Evolutionary conservation across 1,284 basidiomycete genomes (phyloP).

Genomic region (Trichosporon asahii): DNA sequence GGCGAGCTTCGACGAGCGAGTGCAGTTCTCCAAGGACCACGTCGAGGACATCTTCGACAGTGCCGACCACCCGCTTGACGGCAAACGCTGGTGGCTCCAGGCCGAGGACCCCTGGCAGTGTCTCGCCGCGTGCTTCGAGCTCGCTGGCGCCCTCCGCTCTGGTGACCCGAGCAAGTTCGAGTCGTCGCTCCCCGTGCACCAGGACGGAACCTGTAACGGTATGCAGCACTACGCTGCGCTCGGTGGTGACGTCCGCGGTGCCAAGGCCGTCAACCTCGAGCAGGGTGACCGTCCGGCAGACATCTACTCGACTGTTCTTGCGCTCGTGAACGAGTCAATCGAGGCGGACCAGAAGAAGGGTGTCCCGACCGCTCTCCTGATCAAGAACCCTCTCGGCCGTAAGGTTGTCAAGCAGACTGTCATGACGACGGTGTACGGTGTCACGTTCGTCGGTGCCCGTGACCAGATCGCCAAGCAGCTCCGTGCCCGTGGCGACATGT

Average conservation of each 20-base stretch:
- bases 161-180: constrained; percentile 68
- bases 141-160: constrained; percentile 71
- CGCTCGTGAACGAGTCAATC: constrained; percentile 57
- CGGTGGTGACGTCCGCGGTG: constrained; percentile 86
- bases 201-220: constrained; percentile 98
- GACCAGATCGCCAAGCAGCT: constrained; percentile 93
- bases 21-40: constrained; percentile 69
- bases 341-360: constrained; percentile 57
- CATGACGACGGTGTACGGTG: constrained; percentile 97
- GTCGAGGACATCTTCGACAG: constrained; percentile 77
- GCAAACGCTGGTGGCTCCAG: constrained; percentile 78
- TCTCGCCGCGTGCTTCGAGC: constrained; percentile 85
- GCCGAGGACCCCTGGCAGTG: constrained; percentile 99
- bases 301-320: constrained; percentile 92
- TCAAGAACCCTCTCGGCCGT: constrained; percentile 77
- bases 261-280: constrained; percentile 87
- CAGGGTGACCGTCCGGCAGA: constrained; percentile 85
- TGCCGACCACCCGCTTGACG: constrained; percentile 77
- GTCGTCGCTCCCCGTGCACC: constrained; percentile 85
- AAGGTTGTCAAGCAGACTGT: constrained; percentile 99
- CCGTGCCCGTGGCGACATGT: constrained; percentile 69
- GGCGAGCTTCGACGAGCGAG: constrained; percentile 87
- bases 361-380: constrained; percentile 60
- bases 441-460: constrained; percentile 91
- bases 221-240: constrained; percentile 98